These are phyloP conservation scores for Carex parvula DNA, from an alignment of 176 grass and related monocot genomes.

Conservation along the genomic window DNA sequence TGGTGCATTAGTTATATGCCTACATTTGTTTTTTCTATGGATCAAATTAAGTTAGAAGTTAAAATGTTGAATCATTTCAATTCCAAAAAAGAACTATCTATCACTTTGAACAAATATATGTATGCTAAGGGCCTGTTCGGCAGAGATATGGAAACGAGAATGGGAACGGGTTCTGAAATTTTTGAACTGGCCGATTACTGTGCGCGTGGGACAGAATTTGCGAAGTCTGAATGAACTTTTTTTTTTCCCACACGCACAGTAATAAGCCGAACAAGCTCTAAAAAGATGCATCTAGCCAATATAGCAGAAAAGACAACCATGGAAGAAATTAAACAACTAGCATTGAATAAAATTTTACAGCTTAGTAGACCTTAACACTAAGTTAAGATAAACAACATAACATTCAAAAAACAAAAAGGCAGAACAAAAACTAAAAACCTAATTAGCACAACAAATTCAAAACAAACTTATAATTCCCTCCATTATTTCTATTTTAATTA, in stretches of 20 bases:
- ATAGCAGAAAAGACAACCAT: neutral
- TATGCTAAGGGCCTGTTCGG: too few relatives aligned
- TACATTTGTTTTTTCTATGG: neutral
- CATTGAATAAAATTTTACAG: constrained; percentile 26
- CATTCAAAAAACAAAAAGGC: neutral
- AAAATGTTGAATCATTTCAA: neutral
- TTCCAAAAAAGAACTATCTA: neutral
- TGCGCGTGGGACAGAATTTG: too few relatives aligned
- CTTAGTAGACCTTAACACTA: constrained; percentile 17
- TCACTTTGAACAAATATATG: constrained; percentile 10
- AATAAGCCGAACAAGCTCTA: too few relatives aligned
- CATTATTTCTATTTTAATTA: constrained; percentile 32
- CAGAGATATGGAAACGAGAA: too few relatives aligned
- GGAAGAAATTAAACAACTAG: neutral
- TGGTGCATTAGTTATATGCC: neutral
- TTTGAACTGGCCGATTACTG: too few relatives aligned
- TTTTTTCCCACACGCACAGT: too few relatives aligned
- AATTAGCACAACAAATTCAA: neutral
- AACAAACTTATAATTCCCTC: neutral
- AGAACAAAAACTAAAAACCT: neutral
- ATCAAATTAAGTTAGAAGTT: neutral
- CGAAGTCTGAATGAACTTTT: too few relatives aligned
- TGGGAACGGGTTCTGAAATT: too few relatives aligned
- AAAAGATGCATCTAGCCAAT: neutral
- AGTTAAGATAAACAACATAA: constrained; percentile 18